Conservation (phyloP, 139 green algal genomes). For the Zygnema circumcarinatum region DNA sequence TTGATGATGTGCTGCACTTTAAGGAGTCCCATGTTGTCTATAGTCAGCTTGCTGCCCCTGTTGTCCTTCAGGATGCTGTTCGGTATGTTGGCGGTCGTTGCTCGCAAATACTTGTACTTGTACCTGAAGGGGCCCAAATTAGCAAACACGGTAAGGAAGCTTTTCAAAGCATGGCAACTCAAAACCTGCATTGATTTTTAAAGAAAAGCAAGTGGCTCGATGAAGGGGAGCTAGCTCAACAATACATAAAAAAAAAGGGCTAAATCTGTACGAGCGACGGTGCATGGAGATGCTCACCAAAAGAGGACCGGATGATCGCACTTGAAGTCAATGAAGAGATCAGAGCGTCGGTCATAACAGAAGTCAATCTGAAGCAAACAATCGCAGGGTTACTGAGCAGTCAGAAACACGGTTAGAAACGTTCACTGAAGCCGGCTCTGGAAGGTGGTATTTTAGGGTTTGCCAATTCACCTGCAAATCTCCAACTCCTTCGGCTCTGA, state of each 20-base stretch:
- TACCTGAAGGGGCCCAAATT: conserved; percentile 48
- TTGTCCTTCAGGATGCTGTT: conserved; percentile 55
- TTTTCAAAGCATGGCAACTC: too few species aligned
- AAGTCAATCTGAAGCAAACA: conserved; percentile 65
- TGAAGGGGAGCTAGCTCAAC: too few species aligned
- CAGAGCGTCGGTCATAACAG: conserved; percentile 15
- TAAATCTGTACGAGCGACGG: too few species aligned
- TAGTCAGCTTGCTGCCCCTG: conserved; percentile 57
- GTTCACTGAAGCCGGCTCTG: too few species aligned
- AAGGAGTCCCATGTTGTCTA: conserved; percentile 45
- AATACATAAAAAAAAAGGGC: too few species aligned
- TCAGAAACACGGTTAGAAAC: too few species aligned
- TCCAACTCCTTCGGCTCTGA: conserved; percentile 41
- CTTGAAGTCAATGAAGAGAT: conserved; percentile 61
- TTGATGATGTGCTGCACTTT: conserved; percentile 60
- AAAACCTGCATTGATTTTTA: too few species aligned
- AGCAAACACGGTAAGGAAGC: background rate
- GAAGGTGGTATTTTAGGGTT: too few species aligned
- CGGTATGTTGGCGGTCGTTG: conserved; percentile 57
- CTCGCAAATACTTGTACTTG: conserved; percentile 61
- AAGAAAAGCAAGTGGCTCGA: too few species aligned
- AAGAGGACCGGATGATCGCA: conserved; percentile 49
- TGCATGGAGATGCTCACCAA: conserved; percentile 24
- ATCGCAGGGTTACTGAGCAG: too few species aligned
- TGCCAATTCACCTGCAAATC: conserved; percentile 50